Evolutionary conservation across 371 early-diverging fungal genomes (phyloP), one percentile per base, ranked within the genome.

Genomic region (Umbelopsis sp.): DNA sequence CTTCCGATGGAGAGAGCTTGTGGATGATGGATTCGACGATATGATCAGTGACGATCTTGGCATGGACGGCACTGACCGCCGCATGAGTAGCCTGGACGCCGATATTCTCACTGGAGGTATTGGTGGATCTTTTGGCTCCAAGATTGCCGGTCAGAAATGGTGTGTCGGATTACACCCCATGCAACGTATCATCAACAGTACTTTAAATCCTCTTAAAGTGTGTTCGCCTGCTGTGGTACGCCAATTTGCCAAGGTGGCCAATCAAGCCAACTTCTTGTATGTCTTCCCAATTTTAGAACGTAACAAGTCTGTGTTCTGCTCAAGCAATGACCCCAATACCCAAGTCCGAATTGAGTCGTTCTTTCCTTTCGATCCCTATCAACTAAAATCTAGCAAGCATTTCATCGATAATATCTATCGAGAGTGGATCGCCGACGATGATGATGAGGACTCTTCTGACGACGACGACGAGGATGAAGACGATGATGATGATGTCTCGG

Each of bases 351-450:
- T 96, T 11, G 95, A 95, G 44, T 84, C 93, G 0, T 96, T 96
- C 74, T 97, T 97, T 77, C 98, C 98, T 7, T 97, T 96, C 67
- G 98, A 97, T 73, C 98, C 98, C 18, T 91, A 93, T 73, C 81
- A 87, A n/a, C 80, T 96, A 4, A 87, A 88, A 29, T 79, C 84
- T 67, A 91, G 92, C 63, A 81, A 80, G 25, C 69, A 70, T 4
- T 92, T 82, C 69, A 81, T 93, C 41, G 83, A 88, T 14, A 65
- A 69, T 12, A 85, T 92, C 7, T 92, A 93, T 73, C 83, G 82
- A 52, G 89, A 88, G 65, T 93, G 94, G 92, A 84, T 80, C 7
- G 81, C 79, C 8, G 84, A 82, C 0, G 80, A 81, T 2, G 87
- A 86, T 24, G 87, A 87, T 9, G 86, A 87, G 7, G 79, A 76